Evolutionary conservation across 164 flowering plant species (phyloP), one percentile per base, ranked within the genome.

Genomic region (Paratinospora sagittata): DNA sequence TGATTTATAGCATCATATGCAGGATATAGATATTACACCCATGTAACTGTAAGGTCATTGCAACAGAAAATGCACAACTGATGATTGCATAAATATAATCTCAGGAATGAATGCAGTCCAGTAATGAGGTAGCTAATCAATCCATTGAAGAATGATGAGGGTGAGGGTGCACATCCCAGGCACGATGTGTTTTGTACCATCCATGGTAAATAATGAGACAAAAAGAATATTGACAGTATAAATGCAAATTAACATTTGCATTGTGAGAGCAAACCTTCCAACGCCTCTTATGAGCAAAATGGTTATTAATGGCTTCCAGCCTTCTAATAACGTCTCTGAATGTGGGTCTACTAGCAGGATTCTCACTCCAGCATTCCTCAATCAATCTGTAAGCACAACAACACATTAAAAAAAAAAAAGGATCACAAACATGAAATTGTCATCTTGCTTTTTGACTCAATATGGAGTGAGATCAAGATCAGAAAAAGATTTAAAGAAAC

Each of bases 291-390:
- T 81, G 90, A 72, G 67, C 66, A 37, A 86, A 37, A 26, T 45
- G 71, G 73, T 80, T 76, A 71, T 80, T 39, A n/a, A 91, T 90
- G 47, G 73, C 68, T 45, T 89, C 89, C 47, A 95, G 89, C 74
- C 79, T 81, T 14, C 65, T 75, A 73, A 95, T 85, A 63, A 95
- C 88, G 76, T 85, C 79, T 80, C 83, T 84, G 79, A 96, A 96
- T 66, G 96, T 87, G 62, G 97, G 99, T 76, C 99, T 81, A 60
- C 83, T 79, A 6, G 82, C 71, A 62, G 98, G 97, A 10, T 84
- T 82, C 75, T 90, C 92, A 73, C 76, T 79, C 99, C 99, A 95
- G 78, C 99, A 95, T 61, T 84, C 88, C 74, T 90, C 92, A 49
- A 95, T 93, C 81, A 95, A 84, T 83, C 99, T 95, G 85, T 30